Evolutionary conservation across 1,139 yeast species (phyloP).

Genomic region (Yamadazyma oceani): DNA sequence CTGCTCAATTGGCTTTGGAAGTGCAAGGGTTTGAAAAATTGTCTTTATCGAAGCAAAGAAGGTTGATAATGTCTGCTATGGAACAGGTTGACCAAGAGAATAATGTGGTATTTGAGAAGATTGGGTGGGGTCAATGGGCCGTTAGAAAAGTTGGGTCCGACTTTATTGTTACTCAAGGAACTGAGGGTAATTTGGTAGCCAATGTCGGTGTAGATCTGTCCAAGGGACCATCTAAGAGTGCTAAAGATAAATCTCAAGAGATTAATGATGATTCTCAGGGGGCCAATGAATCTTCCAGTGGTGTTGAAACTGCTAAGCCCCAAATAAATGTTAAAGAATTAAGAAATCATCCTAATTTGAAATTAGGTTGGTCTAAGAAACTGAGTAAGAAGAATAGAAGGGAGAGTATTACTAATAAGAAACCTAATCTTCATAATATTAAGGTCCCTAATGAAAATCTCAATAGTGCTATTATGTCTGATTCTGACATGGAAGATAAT

Average conservation of each 20-base stretch:
- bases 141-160: constrained; percentile 59
- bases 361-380: constrained; percentile 49
- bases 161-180: constrained; percentile 48
- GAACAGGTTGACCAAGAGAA: constrained; percentile 62
- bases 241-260: constrained; percentile 25
- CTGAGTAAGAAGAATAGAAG: constrained; percentile 34
- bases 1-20: constrained; percentile 71
- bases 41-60: constrained; percentile 83
- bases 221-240: constrained; percentile 14
- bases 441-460: constrained; percentile 42
- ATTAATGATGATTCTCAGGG: too few species aligned
- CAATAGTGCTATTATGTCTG: constrained; percentile 37
- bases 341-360: constrained; percentile 40
- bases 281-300: too few species aligned
- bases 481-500: constrained; percentile 46
- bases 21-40: constrained; percentile 79
- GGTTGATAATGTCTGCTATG: constrained; percentile 86
- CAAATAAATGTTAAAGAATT: constrained; percentile 36
- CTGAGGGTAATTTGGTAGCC: constrained; percentile 20
- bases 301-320: not conserved
- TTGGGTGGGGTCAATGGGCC: constrained; percentile 99
- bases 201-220: constrained; percentile 1
- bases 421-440: constrained; percentile 45
- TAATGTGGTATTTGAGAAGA: constrained; percentile 78
- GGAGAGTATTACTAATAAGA: constrained; percentile 55